Conservation (phyloP, 805 yeast genomes). For the Wickerhamiella parazyma region DNA sequence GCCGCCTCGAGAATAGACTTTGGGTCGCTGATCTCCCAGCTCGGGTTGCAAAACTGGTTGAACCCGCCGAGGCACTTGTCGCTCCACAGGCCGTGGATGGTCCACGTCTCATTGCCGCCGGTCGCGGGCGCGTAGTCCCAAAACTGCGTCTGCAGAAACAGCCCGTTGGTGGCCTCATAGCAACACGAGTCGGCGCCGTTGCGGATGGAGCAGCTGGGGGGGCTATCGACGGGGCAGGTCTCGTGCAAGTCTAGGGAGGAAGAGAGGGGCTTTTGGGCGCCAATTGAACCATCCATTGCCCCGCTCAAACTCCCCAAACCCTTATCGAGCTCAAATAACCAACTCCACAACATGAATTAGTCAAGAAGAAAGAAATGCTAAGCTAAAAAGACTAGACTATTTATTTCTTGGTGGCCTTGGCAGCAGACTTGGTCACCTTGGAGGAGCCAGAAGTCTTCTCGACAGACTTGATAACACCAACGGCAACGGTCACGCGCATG, state of each 20-base stretch:
- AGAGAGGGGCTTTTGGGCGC: no score
- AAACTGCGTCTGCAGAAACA: conserved; percentile 73
- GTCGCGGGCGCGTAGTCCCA: conserved; percentile 77
- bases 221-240: conserved; percentile 25
- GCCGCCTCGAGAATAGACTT: conserved; percentile 31
- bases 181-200: conserved; percentile 48
- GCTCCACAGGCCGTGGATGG: conserved; percentile 83
- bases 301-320: no score
- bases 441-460: conserved; percentile 67
- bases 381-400: conserved; percentile 11
- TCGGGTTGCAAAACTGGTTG: conserved; percentile 61
- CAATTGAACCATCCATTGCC: no score
- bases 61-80: conserved; percentile 76
- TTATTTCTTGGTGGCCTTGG: conserved; percentile 67
- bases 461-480: conserved; percentile 95
- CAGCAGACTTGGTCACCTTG: conserved; percentile 94
- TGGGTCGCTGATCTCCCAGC: conserved; percentile 41
- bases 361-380: background rate
- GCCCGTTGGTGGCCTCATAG: conserved; percentile 77
- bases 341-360: background rate
- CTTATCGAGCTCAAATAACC: background rate
- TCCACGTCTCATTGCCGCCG: conserved; percentile 59
- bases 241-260: conserved; percentile 17
- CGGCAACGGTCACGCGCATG: conserved; percentile 99
- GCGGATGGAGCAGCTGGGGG: conserved; percentile 23